Evolutionary conservation across 305 asterid genomes (phyloP).

Genomic region (Plantago lanceolata): DNA sequence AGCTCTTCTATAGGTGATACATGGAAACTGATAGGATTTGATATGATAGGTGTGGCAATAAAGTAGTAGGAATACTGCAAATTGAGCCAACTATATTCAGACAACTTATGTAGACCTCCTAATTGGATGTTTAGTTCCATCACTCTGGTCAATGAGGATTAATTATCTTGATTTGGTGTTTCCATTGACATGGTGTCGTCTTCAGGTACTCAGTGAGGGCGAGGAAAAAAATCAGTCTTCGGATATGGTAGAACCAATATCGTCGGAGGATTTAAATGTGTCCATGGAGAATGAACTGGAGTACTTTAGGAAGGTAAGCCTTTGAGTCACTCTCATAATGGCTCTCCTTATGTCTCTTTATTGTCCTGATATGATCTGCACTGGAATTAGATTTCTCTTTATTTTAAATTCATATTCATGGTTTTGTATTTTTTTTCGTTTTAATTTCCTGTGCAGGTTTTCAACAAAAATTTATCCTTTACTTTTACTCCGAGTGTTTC

Average conservation of each 20-base stretch:
- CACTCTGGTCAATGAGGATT: background rate
- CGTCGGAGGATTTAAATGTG: constrained; percentile 28
- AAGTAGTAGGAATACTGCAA: background rate
- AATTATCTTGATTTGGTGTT: constrained; percentile 2
- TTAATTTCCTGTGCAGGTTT: constrained; percentile 41
- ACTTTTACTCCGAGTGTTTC: constrained; percentile 37
- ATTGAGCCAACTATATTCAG: background rate
- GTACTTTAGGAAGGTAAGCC: constrained; percentile 51
- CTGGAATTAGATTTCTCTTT: constrained; percentile 4
- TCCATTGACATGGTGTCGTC: constrained; percentile 21
- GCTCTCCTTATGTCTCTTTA: background rate
- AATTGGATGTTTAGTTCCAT: background rate
- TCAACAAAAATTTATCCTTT: constrained; percentile 39
- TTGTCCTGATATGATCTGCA: constrained; percentile 17
- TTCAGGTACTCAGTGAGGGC: constrained; percentile 43
- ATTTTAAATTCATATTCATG: constrained; percentile 7
- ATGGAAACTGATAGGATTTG: background rate
- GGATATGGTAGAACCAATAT: constrained; percentile 24
- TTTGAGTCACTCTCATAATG: background rate
- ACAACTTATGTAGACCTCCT: background rate
- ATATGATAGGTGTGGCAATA: background rate
- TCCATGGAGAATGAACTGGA: constrained; percentile 54
- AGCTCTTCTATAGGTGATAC: background rate
- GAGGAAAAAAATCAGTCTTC: constrained; percentile 31
- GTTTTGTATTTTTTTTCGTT: background rate